Base-by-base conservation (phyloP, 768 basidiomycete genomes). In the Trametes elegans region DNA sequence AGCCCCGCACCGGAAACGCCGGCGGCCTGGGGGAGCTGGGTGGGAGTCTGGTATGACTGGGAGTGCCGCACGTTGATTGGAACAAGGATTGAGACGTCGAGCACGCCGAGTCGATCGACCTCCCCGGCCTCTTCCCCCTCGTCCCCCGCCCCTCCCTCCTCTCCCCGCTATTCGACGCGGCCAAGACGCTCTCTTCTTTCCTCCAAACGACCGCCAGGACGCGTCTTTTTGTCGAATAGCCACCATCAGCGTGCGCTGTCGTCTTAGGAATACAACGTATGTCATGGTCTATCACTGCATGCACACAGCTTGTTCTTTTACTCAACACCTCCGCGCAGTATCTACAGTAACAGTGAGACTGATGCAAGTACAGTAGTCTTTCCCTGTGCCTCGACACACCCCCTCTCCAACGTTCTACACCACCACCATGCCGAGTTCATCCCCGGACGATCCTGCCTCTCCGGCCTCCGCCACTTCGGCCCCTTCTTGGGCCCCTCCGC, bases 401-500 rank as follows among this genome's bases (percentile, higher is more conserved):
- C 45, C 23, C 31, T 47, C 21, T n/a, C 7, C 26, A 51, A 41
- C 26, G 16, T 27, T 32, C 26, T 16, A n/a, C 27, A 64, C 62
- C 64, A 64, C 53, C 56, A 41, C 58, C 55, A 68, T 66, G 67
- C 60, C 66, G 26, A 47, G 53, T 19, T 57, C 64, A 26, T 53
- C 62, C 24, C 55, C 53, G 32, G 56, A 63, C 8, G 57, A 61
- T 28, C 60, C 42, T 35, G 40, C 53, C 21, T 61, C 64, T 27
- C 60, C 58, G 3, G 36, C 41, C 18, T 61, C 66, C 13, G 31
- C 49, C 10, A 36, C 34, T 7, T 54, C 55, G 9, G 41, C 55
- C 21, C 62, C 67, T 7, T 60, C 75, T 68, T 87, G 88, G 87
- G 74, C 73, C 3, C 82, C 81, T 6, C 88, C 88, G 54, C 86